These are phyloP conservation scores for Puccinia coronata DNA, from an alignment of 1,284 basidiomycete species.

Conservation along the genomic window DNA sequence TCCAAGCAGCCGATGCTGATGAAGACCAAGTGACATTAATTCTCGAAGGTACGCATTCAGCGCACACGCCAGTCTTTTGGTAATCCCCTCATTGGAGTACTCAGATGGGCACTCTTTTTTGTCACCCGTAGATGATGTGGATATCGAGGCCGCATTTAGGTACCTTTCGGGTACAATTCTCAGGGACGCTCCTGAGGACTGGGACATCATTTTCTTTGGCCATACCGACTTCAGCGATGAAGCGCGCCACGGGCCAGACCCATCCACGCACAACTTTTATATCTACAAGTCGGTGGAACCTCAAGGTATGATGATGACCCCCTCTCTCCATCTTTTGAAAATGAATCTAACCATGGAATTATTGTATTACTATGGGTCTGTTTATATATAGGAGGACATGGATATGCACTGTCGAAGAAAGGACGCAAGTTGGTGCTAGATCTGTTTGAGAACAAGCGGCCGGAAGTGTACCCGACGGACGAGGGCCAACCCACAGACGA, in stretches of 20 bases:
- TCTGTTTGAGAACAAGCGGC: slow-evolving; percentile 30
- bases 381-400: slow-evolving; percentile 37
- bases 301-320: no score
- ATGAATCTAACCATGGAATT: no score
- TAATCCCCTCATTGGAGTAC: no score
- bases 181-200: slow-evolving; percentile 41
- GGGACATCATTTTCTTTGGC: slow-evolving; percentile 49
- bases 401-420: slow-evolving; percentile 46
- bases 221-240: slow-evolving; percentile 48
- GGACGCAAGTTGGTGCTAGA: slow-evolving; percentile 31
- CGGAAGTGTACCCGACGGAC: slow-evolving; percentile 15
- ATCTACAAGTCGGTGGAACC: slow-evolving; percentile 47
- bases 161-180: slow-evolving; percentile 42
- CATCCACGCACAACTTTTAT: slow-evolving; percentile 30
- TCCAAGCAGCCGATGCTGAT: slow-evolving; percentile 32
- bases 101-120: no score
- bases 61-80: background rate
- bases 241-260: slow-evolving; percentile 25
- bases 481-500: slow-evolving; percentile 44
- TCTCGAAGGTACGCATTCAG: slow-evolving; percentile 30
- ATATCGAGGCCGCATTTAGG: slow-evolving; percentile 43
- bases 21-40: slow-evolving; percentile 37
- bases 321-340: no score
- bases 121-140: slow-evolving; percentile 50
- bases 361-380: no score